Percentiles rank a stretch among this genome's conserved stretches.
These are phyloP conservation scores for Henningerozyma blattae DNA, from an alignment of 805 yeast species.

Conservation along the genomic window DNA sequence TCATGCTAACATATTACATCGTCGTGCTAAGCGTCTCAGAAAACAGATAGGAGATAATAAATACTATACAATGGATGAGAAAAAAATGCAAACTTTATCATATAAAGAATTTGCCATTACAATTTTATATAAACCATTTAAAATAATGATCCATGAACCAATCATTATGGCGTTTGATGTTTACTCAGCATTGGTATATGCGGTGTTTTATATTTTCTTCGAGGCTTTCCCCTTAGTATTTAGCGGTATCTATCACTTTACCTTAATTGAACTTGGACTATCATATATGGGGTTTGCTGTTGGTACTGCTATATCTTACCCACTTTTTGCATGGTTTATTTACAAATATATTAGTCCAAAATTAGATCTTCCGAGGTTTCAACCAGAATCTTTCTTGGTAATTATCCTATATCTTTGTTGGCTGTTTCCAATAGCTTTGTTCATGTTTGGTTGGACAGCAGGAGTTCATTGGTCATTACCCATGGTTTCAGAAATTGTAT, in stretches of 20 bases:
- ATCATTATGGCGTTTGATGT: constrained; percentile 40
- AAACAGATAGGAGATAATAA: constrained; percentile 36
- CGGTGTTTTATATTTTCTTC: constrained; percentile 42
- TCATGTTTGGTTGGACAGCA: constrained; percentile 42
- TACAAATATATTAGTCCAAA: constrained; percentile 18
- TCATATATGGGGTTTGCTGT: constrained; percentile 29
- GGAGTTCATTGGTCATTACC: constrained; percentile 40
- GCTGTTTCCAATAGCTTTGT: constrained; percentile 31
- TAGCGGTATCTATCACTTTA: constrained; percentile 32
- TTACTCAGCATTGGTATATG: constrained; percentile 41
- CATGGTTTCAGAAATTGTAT: constrained; percentile 31
- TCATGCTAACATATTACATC: constrained; percentile 31
- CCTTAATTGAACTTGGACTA: constrained; percentile 34
- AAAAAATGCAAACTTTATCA: constrained; percentile 18
- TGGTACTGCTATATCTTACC: constrained; percentile 33
- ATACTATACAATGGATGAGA: constrained; percentile 31
- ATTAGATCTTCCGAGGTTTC: constrained; percentile 18
- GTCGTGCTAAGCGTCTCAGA: constrained; percentile 35
- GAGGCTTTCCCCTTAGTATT: constrained; percentile 54
- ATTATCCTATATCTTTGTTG: constrained; percentile 31
- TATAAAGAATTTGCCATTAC: constrained; percentile 15
- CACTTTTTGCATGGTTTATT: constrained; percentile 17
- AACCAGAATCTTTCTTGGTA: constrained; percentile 34
- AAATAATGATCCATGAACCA: constrained; percentile 40
- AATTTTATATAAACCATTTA: constrained; percentile 38